Evolutionary conservation across 116 monocot genomes (phyloP).

Genomic region (Posidonia oceanica): DNA sequence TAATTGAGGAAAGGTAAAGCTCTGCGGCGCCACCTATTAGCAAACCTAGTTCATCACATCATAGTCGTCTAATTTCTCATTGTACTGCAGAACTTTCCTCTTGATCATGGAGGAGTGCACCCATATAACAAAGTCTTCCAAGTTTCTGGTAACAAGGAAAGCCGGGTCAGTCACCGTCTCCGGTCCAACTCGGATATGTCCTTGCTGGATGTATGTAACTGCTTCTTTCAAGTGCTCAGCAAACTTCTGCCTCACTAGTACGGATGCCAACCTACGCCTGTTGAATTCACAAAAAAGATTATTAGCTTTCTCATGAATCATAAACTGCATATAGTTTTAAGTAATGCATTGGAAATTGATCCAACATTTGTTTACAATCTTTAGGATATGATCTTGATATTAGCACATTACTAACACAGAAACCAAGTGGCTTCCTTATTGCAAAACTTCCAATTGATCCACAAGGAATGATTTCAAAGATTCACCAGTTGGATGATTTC

Average conservation of each 20-base stretch:
- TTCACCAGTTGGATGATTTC: too few relatives aligned
- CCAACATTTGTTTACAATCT: neutral
- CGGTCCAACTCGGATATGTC: conserved; percentile 72
- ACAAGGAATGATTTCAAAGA: too few relatives aligned
- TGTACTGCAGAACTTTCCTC: conserved; percentile 63
- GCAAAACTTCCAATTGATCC: too few relatives aligned
- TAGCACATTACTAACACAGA: too few relatives aligned
- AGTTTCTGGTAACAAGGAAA: conserved; percentile 71
- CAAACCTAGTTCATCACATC: conserved; percentile 27
- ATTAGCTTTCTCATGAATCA: neutral
- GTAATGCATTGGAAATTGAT: neutral
- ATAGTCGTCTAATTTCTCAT: conserved; percentile 69
- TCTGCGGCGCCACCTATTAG: too few relatives aligned
- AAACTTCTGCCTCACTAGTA: conserved; percentile 58
- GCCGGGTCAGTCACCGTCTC: conserved; percentile 74
- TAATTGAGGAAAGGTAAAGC: too few relatives aligned
- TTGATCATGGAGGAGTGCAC: conserved; percentile 91
- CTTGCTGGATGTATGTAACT: conserved; percentile 80
- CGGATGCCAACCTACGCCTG: conserved; percentile 57
- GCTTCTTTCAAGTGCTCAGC: conserved; percentile 73
- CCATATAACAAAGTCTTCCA: conserved; percentile 92
- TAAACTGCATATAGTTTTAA: neutral
- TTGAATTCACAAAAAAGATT: neutral
- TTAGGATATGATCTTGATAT: too few relatives aligned
- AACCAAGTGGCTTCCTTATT: too few relatives aligned